These are phyloP conservation scores for Auricularia sp. DNA, from an alignment of 768 basidiomycete species.

Conservation along the genomic window DNA sequence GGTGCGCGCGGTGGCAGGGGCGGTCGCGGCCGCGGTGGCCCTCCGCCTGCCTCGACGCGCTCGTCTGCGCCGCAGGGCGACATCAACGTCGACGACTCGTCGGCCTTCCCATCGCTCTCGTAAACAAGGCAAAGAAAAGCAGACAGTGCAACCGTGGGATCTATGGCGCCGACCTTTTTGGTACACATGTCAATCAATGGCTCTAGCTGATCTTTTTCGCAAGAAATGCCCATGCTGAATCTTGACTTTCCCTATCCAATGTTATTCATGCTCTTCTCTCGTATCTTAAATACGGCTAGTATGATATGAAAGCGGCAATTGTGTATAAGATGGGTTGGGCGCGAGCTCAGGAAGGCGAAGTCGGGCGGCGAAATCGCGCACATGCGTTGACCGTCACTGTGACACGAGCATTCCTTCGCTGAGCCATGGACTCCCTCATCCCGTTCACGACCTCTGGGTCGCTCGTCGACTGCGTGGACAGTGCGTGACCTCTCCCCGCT, in stretches of 20 bases:
- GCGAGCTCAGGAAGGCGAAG: too few relatives aligned
- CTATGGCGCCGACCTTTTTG: neutral
- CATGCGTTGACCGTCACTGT: constrained; percentile 2
- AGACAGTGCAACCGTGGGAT: neutral
- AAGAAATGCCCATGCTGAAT: too few relatives aligned
- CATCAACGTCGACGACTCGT: constrained; percentile 72
- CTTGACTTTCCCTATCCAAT: too few relatives aligned
- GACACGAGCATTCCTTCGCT: neutral
- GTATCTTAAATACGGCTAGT: too few relatives aligned
- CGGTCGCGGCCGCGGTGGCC: constrained; percentile 20
- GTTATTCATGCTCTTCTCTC: too few relatives aligned
- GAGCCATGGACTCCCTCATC: constrained; percentile 82
- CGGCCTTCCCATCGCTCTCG: constrained; percentile 83
- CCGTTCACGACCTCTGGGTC: constrained; percentile 99
- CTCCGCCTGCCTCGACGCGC: constrained; percentile 14
- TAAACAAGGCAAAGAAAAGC: constrained; percentile 14
- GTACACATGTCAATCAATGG: too few relatives aligned
- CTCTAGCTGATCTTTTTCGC: too few relatives aligned
- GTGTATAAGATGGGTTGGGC: too few relatives aligned
- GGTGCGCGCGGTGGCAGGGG: constrained; percentile 32
- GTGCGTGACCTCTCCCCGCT: constrained; percentile 47
- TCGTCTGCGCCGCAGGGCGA: constrained; percentile 1
- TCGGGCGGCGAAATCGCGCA: neutral
- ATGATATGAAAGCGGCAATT: too few relatives aligned
- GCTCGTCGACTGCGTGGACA: constrained; percentile 98